phyloP scores from a whole-genome alignment of 805 yeast species.

The Henningerozyma blattae region DNA sequence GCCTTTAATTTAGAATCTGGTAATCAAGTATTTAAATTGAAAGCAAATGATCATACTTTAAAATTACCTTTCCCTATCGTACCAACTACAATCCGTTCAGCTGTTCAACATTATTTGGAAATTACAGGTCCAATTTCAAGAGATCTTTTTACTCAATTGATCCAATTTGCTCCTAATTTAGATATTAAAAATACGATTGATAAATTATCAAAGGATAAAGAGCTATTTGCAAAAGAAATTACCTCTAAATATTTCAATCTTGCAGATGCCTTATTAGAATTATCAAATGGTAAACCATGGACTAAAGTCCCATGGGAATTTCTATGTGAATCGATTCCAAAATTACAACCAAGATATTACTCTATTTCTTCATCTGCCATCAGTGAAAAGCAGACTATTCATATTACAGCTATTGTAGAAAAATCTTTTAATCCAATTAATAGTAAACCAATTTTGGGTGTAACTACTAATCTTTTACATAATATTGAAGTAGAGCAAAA shows the following conservation, averaged over 20 bases:
- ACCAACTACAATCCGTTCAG: constrained; percentile 84
- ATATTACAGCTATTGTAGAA: constrained; percentile 90
- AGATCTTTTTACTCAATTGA: constrained; percentile 61
- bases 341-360: constrained; percentile 87
- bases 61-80: constrained; percentile 47
- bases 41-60: constrained; percentile 59
- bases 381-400: constrained; percentile 61
- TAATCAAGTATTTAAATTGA: constrained; percentile 43
- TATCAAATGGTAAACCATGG: constrained; percentile 68
- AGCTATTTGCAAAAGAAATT: constrained; percentile 51
- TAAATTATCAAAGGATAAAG: constrained; percentile 55
- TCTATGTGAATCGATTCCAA: constrained; percentile 67
- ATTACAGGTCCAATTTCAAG: constrained; percentile 90
- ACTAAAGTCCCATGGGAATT: constrained; percentile 67
- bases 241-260: constrained; percentile 52
- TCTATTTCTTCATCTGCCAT: constrained; percentile 87
- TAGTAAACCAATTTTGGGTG: constrained; percentile 42
- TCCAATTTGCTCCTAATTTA: constrained; percentile 71
- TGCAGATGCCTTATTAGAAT: constrained; percentile 54
- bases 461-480: constrained; percentile 78
- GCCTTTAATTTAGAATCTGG: constrained; percentile 50
- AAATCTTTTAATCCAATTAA: constrained; percentile 25
- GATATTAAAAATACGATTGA: constrained; percentile 29
- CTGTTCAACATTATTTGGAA: constrained; percentile 76
- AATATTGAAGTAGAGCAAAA: constrained; percentile 54